A percentile compares a stretch with the other conserved stretches of the same genome.
phyloP scores from a whole-genome alignment of 1,139 yeast genomes.

The Taphrina pruni region DNA sequence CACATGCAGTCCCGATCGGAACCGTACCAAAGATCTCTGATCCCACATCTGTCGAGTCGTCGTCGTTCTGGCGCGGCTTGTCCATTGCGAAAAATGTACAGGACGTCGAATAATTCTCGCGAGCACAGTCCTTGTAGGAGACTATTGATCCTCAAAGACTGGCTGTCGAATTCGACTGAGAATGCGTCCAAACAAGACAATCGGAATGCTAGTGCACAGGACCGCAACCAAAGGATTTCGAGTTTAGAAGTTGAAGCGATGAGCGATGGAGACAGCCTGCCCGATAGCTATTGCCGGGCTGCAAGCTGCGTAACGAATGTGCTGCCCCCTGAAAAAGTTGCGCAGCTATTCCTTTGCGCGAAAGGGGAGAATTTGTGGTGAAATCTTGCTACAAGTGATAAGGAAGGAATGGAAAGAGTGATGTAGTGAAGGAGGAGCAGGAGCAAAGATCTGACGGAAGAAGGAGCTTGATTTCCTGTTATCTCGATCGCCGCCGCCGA shows the following conservation, averaged over 20 bases:
- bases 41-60: constrained; percentile 25
- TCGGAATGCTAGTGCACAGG: neutral
- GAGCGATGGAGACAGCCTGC: too few species aligned
- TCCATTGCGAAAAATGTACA: neutral
- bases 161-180: neutral
- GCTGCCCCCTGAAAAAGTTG: too few species aligned
- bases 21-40: constrained; percentile 34
- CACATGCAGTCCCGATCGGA: constrained; percentile 52
- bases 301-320: too few species aligned
- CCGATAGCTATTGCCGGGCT: too few species aligned
- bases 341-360: too few species aligned
- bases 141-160: neutral
- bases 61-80: constrained; percentile 2
- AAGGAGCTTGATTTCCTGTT: constrained; percentile 20
- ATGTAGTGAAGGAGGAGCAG: constrained; percentile 16
- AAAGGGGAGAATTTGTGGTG: too few species aligned
- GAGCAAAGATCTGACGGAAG: constrained; percentile 17
- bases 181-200: neutral
- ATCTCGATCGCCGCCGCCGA: constrained; percentile 17
- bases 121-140: too few species aligned
- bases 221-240: too few species aligned
- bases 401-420: constrained; percentile 9
- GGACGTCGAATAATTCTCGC: neutral
- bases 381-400: too few species aligned
- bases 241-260: too few species aligned